Evolutionary conservation across 495 filamentous ascomycete species (phyloP).

Genomic region (Aspergillus cavernicola): DNA sequence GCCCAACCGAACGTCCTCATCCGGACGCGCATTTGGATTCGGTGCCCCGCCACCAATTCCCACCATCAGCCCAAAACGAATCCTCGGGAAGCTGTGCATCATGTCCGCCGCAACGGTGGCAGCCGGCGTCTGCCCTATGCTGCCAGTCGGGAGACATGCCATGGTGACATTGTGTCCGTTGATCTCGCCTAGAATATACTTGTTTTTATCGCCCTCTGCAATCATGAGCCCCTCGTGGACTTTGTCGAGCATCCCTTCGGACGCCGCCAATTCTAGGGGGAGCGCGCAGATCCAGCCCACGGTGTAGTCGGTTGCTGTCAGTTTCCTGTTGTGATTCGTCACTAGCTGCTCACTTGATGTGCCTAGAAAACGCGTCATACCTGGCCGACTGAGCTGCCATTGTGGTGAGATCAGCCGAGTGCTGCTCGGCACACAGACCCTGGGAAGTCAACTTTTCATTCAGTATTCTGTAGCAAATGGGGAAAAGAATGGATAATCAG

Average conservation of each 20-base stretch:
- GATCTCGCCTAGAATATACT: constrained; percentile 27
- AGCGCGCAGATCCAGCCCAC: constrained; percentile 36
- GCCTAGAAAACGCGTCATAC: too few relatives aligned
- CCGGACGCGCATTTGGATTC: constrained; percentile 11
- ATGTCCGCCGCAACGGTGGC: constrained; percentile 10
- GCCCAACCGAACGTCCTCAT: constrained; percentile 30
- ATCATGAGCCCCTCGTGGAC: constrained; percentile 15
- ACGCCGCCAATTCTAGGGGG: constrained; percentile 26
- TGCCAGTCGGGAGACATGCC: constrained; percentile 23
- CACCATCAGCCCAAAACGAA: constrained; percentile 30
- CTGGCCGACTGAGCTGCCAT: too few relatives aligned
- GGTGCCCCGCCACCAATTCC: constrained; percentile 36
- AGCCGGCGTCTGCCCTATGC: constrained; percentile 24
- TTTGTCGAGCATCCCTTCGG: constrained; percentile 26
- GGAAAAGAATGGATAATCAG: too few relatives aligned
- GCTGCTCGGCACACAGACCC: too few relatives aligned
- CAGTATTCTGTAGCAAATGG: too few relatives aligned
- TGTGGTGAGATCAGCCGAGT: too few relatives aligned
- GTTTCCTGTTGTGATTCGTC: too few relatives aligned
- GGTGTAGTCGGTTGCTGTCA: too few relatives aligned
- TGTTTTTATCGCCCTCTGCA: constrained; percentile 23
- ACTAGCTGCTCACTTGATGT: too few relatives aligned
- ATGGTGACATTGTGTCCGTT: constrained; percentile 31
- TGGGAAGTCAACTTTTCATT: too few relatives aligned
- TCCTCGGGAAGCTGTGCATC: constrained; percentile 17